phyloP scores from a whole-genome alignment of 2,329 filamentous ascomycete genomes.

The Colletotrichum aenigma region DNA sequence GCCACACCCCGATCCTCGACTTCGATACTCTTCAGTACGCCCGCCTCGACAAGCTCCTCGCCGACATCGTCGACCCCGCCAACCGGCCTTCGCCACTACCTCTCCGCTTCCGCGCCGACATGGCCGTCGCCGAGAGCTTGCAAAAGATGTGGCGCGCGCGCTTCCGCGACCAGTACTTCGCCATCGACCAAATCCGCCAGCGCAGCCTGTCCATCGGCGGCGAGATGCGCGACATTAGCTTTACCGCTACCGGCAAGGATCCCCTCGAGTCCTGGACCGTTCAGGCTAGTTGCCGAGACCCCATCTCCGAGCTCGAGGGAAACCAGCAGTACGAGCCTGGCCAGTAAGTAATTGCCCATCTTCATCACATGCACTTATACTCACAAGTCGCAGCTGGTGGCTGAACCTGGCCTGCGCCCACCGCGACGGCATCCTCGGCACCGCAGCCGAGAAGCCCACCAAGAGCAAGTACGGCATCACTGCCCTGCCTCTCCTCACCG shows the following conservation, averaged over 20 bases:
- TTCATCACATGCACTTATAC: neutral
- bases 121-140: slow-evolving; percentile 40
- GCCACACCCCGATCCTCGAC: slow-evolving; percentile 34
- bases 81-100: slow-evolving; percentile 30
- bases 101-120: slow-evolving; percentile 35
- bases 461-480: slow-evolving; percentile 49
- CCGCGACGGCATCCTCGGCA: slow-evolving; percentile 58
- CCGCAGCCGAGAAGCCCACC: slow-evolving; percentile 47
- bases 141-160: slow-evolving; percentile 47
- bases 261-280: slow-evolving; percentile 41
- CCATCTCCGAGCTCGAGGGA: slow-evolving; percentile 43
- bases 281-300: slow-evolving; percentile 26
- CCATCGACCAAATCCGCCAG: slow-evolving; percentile 49
- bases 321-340: slow-evolving; percentile 50
- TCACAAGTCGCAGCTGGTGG: slow-evolving; percentile 55
- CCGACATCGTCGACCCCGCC: slow-evolving; percentile 39
- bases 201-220: slow-evolving; percentile 38
- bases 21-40: slow-evolving; percentile 42
- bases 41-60: slow-evolving; percentile 47
- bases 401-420: slow-evolving; percentile 59
- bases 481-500: slow-evolving; percentile 55
- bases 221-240: slow-evolving; percentile 44
- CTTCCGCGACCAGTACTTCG: slow-evolving; percentile 48
- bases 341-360: slow-evolving; percentile 42
- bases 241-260: slow-evolving; percentile 35